A percentile compares a stretch with the other conserved stretches of the same genome.
Conservation (phyloP, 768 basidiomycete species). For the Termitomyces sp. region DNA sequence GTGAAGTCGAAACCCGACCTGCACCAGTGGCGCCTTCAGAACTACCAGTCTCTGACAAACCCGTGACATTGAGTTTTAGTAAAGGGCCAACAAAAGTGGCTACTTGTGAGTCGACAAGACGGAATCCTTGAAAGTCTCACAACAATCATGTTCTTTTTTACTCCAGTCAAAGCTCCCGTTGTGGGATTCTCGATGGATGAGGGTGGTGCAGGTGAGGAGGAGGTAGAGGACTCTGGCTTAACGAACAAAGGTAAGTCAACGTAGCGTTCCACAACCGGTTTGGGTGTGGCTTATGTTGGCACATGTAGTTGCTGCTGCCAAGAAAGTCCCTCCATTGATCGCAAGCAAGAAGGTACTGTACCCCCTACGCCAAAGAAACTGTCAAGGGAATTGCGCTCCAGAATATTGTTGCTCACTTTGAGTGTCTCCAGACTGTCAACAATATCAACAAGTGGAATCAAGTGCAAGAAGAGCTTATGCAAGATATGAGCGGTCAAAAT, state of each 20-base stretch:
- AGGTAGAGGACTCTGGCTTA: constrained; percentile 36
- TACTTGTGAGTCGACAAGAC: constrained; percentile 16
- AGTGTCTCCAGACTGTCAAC: constrained; percentile 59
- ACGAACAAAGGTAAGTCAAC: constrained; percentile 47
- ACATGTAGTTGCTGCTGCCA: constrained; percentile 34
- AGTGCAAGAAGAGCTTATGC: constrained; percentile 82
- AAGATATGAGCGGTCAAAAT: constrained; percentile 27
- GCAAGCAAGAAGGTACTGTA: constrained; percentile 75
- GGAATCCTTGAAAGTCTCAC: not conserved
- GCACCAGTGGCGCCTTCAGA: constrained; percentile 51
- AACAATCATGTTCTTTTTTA: constrained; percentile 6
- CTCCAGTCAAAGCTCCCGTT: constrained; percentile 33
- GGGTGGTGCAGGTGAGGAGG: constrained; percentile 31
- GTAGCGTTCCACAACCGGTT: not conserved
- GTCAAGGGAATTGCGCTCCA: not conserved
- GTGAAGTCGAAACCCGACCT: constrained; percentile 28
- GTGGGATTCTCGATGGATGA: constrained; percentile 73
- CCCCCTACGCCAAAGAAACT: not conserved
- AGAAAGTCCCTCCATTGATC: constrained; percentile 78
- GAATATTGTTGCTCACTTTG: constrained; percentile 6
- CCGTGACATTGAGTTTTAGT: constrained; percentile 72
- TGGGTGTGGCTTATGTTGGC: not conserved
- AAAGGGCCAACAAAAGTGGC: constrained; percentile 38
- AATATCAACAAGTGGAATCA: constrained; percentile 98
- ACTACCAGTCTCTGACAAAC: constrained; percentile 74